A percentile compares a stretch with the other conserved stretches of the same genome.
These are phyloP conservation scores for Nakazawaea wickerhamii DNA, from an alignment of 805 yeast genomes.

Conservation along the genomic window DNA sequence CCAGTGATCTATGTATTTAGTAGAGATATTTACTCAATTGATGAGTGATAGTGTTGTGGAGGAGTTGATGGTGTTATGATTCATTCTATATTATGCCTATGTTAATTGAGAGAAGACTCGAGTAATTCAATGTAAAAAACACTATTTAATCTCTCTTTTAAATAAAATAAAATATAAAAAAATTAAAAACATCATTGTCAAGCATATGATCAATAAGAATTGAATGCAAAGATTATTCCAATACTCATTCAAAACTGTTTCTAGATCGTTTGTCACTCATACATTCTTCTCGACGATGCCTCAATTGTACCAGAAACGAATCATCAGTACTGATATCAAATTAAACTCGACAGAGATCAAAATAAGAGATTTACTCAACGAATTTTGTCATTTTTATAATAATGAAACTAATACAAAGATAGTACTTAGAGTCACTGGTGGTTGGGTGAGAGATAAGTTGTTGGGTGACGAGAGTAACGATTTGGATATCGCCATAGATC, in stretches of 20 bases:
- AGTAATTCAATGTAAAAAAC: too few relatives aligned
- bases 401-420: slow-evolving; percentile 19
- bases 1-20: too few relatives aligned
- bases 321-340: slow-evolving; percentile 18
- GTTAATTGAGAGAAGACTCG: too few relatives aligned
- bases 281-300: slow-evolving; percentile 3
- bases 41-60: too few relatives aligned
- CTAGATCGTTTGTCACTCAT: not conserved
- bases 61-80: too few relatives aligned
- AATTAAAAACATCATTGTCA: not conserved
- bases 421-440: slow-evolving; percentile 84
- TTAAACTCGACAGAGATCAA: slow-evolving; percentile 37
- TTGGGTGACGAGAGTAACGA: slow-evolving; percentile 79
- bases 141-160: too few relatives aligned
- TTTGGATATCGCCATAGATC: slow-evolving; percentile 86
- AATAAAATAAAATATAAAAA: not conserved
- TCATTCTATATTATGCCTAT: too few relatives aligned
- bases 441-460: slow-evolving; percentile 96
- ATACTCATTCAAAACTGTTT: not conserved
- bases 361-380: slow-evolving; percentile 34
- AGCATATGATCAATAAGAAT: not conserved
- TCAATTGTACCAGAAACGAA: not conserved
- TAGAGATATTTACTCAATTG: too few relatives aligned
- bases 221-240: slow-evolving; percentile 6
- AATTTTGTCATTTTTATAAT: slow-evolving; percentile 35